Base-by-base conservation (phyloP, 2,329 filamentous ascomycete genomes). In the Colletotrichum sp. region DNA sequence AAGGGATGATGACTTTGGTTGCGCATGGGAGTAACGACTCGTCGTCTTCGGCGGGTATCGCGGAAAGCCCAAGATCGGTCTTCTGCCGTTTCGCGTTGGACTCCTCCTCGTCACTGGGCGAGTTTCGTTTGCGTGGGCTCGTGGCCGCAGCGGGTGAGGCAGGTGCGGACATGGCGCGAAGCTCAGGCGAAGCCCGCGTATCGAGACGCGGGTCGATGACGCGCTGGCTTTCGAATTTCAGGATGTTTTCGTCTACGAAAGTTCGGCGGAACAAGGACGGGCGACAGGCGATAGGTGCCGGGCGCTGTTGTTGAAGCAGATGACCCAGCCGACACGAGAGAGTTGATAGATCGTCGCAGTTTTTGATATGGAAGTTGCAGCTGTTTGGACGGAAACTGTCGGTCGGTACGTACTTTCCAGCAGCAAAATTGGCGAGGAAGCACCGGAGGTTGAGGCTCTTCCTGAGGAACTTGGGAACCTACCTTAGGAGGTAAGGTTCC, bases 1-100 rank as follows among this genome's bases (percentile, higher is more conserved):
- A 81, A 30, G 81, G 81, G 24, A 78, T 67, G 21, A 32, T 65
- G 48, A 78, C 63, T 32, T 76, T 65, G 30, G 48, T 65, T 26
- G 71, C 66, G 58, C 32, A 34, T 28, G 61, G 48, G n/a, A 14
- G 48, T 13, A 10, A 36, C 10, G 26, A 43, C 34, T 68, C 73
- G 30, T 48, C 24, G 30, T 69, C 43, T 10, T 56, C 71, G 38
- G 21, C 43, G 16, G 61, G n/a, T 13, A 61, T 14, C 21, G 18
- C 9, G 13, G 34, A 21, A 13, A 21, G 26, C 36, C 36, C n/a
- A n/a, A 30, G 7, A 12, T 68, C 55, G 13, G 68, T 75, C 68
- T 69, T 75, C 30, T 71, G 67, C 7, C 72, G 62, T 38, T 75
- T 76, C 16, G n/a, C 55, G 30, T 3, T 24, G 13, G 52, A 26